phyloP scores from a whole-genome alignment of 306 rosid species.

The Castanea sativa region DNA sequence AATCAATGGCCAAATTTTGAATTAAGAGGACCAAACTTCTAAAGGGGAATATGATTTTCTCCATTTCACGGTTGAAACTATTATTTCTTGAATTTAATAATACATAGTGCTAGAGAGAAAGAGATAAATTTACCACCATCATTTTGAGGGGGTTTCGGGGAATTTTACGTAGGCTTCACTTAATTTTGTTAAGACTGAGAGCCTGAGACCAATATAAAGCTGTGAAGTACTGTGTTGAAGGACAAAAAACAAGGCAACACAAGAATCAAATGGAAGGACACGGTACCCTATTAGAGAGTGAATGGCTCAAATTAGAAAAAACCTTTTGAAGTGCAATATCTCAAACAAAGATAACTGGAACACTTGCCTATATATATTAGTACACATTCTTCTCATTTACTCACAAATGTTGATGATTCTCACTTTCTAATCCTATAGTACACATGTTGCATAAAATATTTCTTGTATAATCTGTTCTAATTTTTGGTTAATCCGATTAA shows the following conservation, averaged over 20 bases:
- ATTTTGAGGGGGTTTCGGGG: too few relatives aligned
- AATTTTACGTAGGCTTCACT: background rate
- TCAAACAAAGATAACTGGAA: constrained; percentile 57
- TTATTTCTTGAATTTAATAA: too few relatives aligned
- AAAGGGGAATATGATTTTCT: too few relatives aligned
- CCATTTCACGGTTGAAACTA: too few relatives aligned
- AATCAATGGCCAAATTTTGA: too few relatives aligned
- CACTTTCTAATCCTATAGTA: background rate
- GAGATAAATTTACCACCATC: too few relatives aligned
- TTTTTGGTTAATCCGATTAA: background rate
- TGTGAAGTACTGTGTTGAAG: constrained; percentile 46
- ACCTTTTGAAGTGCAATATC: constrained; percentile 75
- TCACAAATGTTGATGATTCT: background rate
- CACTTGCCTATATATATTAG: constrained; percentile 43
- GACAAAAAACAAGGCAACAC: constrained; percentile 73
- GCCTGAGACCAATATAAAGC: constrained; percentile 67
- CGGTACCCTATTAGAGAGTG: constrained; percentile 79
- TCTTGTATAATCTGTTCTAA: background rate
- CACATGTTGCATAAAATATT: background rate
- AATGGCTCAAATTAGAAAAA: constrained; percentile 56
- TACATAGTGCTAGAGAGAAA: too few relatives aligned
- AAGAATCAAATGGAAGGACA: constrained; percentile 62
- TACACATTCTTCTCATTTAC: background rate
- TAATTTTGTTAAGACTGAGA: constrained; percentile 55
- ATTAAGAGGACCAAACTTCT: too few relatives aligned